A percentile compares a stretch with the other conserved stretches of the same genome.
phyloP scores from a whole-genome alignment of 2,329 filamentous ascomycete genomes.

The Diaporthe destruens region DNA sequence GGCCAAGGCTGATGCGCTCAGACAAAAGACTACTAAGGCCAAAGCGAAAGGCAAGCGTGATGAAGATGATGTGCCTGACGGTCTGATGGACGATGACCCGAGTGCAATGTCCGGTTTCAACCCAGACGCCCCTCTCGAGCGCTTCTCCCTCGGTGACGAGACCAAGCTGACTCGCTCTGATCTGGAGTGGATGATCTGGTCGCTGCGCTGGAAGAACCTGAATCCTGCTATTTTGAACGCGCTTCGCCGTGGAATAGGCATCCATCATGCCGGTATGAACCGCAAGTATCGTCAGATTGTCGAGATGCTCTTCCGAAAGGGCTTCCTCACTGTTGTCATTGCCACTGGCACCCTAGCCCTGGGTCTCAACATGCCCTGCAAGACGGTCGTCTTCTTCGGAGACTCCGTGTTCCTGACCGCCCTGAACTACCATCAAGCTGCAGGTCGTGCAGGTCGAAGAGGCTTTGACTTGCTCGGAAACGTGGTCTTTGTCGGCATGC shows the following conservation, averaged over 20 bases:
- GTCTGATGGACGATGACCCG: conserved; percentile 65
- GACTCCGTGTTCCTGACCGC: conserved; percentile 81
- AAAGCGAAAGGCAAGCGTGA: conserved; percentile 54
- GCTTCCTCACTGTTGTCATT: conserved; percentile 77
- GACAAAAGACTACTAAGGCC: conserved; percentile 32
- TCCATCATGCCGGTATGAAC: conserved; percentile 87
- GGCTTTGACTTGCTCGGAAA: conserved; percentile 86
- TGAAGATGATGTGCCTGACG: conserved; percentile 58
- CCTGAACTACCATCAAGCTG: conserved; percentile 81
- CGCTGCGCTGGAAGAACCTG: conserved; percentile 65
- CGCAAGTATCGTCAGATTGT: conserved; percentile 79
- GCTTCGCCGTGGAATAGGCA: conserved; percentile 76
- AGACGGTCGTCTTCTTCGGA: conserved; percentile 82
- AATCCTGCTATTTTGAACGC: conserved; percentile 68
- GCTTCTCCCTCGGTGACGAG: conserved; percentile 75
- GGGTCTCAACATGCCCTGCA: conserved; percentile 88
- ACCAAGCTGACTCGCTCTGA: conserved; percentile 71
- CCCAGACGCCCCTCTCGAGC: conserved; percentile 71
- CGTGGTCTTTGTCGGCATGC: conserved; percentile 80
- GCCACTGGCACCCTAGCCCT: conserved; percentile 82
- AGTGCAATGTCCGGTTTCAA: conserved; percentile 75
- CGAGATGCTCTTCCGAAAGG: conserved; percentile 80
- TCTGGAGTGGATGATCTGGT: conserved; percentile 65
- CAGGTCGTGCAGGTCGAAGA: conserved; percentile 82
- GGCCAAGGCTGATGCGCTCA: conserved; percentile 43